Conservation (phyloP, 129 eudicot genomes). For the Escallonia herrerae region DNA sequence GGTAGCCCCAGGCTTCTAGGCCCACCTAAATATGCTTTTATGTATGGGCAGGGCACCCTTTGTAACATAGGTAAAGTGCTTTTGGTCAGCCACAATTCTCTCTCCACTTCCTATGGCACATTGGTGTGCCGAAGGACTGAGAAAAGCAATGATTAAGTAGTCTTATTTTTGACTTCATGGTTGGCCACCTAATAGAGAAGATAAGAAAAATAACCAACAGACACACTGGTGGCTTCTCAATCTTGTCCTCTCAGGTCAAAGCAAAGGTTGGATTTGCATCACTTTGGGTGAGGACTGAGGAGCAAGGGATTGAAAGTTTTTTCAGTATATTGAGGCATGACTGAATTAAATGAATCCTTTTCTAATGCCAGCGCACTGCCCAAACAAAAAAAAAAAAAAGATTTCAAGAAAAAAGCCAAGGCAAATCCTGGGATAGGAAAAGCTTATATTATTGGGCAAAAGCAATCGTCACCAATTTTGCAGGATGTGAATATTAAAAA, state of each 20-base stretch:
- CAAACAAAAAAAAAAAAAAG: neutral
- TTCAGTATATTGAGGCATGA: neutral
- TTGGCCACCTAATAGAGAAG: neutral
- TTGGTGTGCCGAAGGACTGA: neutral
- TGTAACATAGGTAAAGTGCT: neutral
- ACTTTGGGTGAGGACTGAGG: neutral
- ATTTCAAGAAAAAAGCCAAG: too few relatives aligned
- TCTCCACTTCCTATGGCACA: neutral
- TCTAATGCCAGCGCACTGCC: neutral
- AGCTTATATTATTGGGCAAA: too few relatives aligned
- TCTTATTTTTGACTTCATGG: neutral
- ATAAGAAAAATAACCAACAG: neutral
- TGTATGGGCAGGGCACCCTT: conserved; percentile 7
- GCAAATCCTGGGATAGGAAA: too few relatives aligned
- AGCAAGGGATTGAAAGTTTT: neutral
- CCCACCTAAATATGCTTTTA: conserved; percentile 10
- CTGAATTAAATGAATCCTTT: neutral
- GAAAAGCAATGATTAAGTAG: neutral
- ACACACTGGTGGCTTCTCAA: neutral
- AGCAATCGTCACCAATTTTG: too few relatives aligned
- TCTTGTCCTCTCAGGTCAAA: neutral
- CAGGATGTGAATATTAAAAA: too few relatives aligned
- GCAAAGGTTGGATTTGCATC: neutral
- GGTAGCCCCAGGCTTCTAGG: conserved; percentile 12
- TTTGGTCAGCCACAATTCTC: conserved; percentile 7